These are phyloP conservation scores for Rhodotorula taiwanensis DNA, from an alignment of 768 basidiomycete genomes.

Conservation along the genomic window DNA sequence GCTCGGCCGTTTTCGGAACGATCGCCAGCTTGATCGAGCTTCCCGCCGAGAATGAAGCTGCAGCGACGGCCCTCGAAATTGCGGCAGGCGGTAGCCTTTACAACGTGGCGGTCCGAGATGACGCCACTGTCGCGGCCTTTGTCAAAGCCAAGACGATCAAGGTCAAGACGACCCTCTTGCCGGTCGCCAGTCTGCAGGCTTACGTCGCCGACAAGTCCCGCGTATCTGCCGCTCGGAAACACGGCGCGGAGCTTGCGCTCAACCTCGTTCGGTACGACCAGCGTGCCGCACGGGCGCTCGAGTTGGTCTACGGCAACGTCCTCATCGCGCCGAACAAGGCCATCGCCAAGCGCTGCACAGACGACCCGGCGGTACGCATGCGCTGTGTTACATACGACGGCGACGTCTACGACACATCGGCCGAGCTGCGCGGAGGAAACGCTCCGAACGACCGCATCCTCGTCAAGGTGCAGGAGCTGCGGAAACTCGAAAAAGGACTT, in stretches of 20 bases:
- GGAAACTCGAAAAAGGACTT: conserved; percentile 60
- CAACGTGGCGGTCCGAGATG: conserved; percentile 51
- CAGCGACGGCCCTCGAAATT: conserved; percentile 85
- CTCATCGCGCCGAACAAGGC: conserved; percentile 84
- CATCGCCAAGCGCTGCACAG: conserved; percentile 80
- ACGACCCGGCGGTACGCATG: conserved; percentile 59
- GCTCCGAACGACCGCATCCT: conserved; percentile 61
- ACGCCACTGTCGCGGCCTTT: conserved; percentile 24
- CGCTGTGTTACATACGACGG: conserved; percentile 89
- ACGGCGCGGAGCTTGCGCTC: conserved; percentile 76
- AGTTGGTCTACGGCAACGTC: conserved; percentile 86
- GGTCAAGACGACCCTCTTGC: conserved; percentile 27
- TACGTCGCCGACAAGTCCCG: conserved; percentile 14
- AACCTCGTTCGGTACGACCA: conserved; percentile 74
- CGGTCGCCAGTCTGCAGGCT: conserved; percentile 21
- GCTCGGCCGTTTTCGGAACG: conserved; percentile 77
- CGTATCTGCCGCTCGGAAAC: conserved; percentile 82
- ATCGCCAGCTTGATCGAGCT: conserved; percentile 83
- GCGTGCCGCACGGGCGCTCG: conserved; percentile 79
- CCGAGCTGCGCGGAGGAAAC: conserved; percentile 84
- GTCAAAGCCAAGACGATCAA: conserved; percentile 35
- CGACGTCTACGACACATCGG: conserved; percentile 92
- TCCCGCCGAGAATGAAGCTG: conserved; percentile 60
- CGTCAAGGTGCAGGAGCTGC: conserved; percentile 73
- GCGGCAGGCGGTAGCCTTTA: conserved; percentile 82